A percentile compares a stretch with the other conserved stretches of the same genome.
Evolutionary conservation across 371 early-diverging fungal genomes (phyloP).

Genomic region (Mucor plumbeus): DNA sequence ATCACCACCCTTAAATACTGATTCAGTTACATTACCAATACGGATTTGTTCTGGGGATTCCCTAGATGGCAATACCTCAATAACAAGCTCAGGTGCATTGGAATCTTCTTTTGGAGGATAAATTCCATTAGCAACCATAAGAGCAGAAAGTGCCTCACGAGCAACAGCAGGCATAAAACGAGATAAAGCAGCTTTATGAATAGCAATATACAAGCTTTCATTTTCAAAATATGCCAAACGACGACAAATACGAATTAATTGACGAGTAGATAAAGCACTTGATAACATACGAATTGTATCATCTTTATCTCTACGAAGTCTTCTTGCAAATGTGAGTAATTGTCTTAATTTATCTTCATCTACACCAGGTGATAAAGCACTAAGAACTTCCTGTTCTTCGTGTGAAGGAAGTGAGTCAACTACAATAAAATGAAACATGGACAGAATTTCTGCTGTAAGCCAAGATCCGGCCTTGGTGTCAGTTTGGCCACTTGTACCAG

Average conservation of each 20-base stretch:
- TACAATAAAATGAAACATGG: constrained; percentile 79
- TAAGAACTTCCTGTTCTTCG: constrained; percentile 70
- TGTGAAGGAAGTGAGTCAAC: constrained; percentile 66
- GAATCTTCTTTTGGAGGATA: constrained; percentile 44
- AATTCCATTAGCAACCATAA: constrained; percentile 68
- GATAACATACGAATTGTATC: constrained; percentile 70
- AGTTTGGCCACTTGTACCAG: constrained; percentile 51
- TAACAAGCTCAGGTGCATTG: constrained; percentile 42
- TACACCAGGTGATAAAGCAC: constrained; percentile 68
- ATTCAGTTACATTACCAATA: constrained; percentile 63
- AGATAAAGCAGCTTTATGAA: constrained; percentile 77
- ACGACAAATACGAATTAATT: constrained; percentile 80
- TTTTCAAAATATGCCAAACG: constrained; percentile 72
- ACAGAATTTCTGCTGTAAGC: constrained; percentile 74
- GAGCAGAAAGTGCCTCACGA: constrained; percentile 67
- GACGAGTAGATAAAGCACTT: constrained; percentile 73
- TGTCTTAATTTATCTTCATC: constrained; percentile 58
- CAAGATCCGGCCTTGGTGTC: constrained; percentile 65
- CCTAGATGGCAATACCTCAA: constrained; percentile 62
- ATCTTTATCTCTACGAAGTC: constrained; percentile 68
- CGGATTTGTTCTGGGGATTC: constrained; percentile 55
- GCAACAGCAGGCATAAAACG: constrained; percentile 79
- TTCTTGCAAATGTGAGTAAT: constrained; percentile 68
- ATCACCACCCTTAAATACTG: constrained; percentile 63
- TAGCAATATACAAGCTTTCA: constrained; percentile 69